Evolutionary conservation across 2,329 filamentous ascomycete species (phyloP).

Genomic region (Cladorrhinum sp.): DNA sequence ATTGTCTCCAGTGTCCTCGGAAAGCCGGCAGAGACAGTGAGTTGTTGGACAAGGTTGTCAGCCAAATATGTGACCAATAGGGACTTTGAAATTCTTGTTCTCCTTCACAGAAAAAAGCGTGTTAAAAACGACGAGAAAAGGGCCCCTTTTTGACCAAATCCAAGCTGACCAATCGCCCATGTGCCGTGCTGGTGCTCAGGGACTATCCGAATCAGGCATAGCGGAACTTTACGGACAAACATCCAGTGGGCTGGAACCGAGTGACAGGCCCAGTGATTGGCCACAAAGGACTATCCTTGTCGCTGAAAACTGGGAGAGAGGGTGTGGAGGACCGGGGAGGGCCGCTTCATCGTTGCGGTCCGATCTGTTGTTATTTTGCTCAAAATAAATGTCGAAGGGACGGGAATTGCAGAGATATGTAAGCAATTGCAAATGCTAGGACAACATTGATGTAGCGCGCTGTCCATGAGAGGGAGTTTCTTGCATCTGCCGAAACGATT

Average conservation of each 20-base stretch:
- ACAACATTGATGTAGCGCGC: neutral
- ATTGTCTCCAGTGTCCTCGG: neutral
- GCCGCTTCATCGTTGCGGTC: neutral
- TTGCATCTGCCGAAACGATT: neutral
- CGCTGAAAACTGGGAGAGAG: constrained; percentile 9
- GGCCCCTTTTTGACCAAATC: no score
- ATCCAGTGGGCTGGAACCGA: constrained; percentile 23
- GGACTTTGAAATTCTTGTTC: no score
- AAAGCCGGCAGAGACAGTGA: no score
- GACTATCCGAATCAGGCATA: neutral
- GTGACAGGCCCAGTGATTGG: constrained; percentile 24
- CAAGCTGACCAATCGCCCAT: neutral
- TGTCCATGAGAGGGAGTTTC: neutral
- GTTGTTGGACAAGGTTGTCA: no score
- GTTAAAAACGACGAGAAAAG: no score
- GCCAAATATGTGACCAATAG: no score
- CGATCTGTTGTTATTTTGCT: neutral
- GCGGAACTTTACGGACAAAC: constrained; percentile 13
- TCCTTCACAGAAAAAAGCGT: no score
- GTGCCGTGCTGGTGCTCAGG: constrained; percentile 1
- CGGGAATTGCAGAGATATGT: neutral
- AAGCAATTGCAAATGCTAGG: neutral
- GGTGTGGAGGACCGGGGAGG: constrained; percentile 9
- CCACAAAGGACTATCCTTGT: constrained; percentile 9
- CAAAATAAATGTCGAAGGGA: no score